phyloP scores from a whole-genome alignment of 1,284 basidiomycete species.

The Apiotrichum laibachii region DNA sequence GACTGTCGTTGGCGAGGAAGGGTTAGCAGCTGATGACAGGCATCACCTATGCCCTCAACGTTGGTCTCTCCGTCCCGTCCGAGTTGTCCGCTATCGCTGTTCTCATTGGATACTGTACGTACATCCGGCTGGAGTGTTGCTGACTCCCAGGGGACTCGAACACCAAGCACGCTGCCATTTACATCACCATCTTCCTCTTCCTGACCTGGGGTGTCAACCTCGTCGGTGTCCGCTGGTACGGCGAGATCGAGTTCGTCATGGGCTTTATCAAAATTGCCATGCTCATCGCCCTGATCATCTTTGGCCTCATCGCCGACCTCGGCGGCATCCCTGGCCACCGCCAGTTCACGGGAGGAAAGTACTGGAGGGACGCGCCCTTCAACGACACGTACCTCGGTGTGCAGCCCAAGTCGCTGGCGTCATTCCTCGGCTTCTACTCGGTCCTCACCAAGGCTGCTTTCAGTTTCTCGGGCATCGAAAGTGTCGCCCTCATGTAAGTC shows the following conservation, averaged over 20 bases:
- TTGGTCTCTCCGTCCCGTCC: slow-evolving; percentile 45
- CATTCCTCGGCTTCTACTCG: slow-evolving; percentile 62
- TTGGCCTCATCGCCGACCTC: slow-evolving; percentile 68
- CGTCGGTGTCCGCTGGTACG: slow-evolving; percentile 28
- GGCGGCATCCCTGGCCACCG: slow-evolving; percentile 63
- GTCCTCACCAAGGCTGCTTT: slow-evolving; percentile 53
- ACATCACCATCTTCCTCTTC: slow-evolving; percentile 22
- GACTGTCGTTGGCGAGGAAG: not conserved
- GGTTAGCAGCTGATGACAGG: not conserved
- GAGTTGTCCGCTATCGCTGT: slow-evolving; percentile 75
- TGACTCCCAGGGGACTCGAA: slow-evolving; percentile 53
- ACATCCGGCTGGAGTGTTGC: too few relatives aligned
- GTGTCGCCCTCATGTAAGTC: slow-evolving; percentile 42
- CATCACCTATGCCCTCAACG: slow-evolving; percentile 21
- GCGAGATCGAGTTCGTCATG: slow-evolving; percentile 42
- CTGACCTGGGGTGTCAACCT: slow-evolving; percentile 10
- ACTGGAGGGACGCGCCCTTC: slow-evolving; percentile 27
- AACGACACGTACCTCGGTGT: slow-evolving; percentile 24
- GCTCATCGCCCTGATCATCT: slow-evolving; percentile 52
- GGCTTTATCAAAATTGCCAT: slow-evolving; percentile 4
- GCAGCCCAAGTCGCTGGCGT: not conserved
- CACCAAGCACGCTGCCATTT: slow-evolving; percentile 16
- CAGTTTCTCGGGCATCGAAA: slow-evolving; percentile 44
- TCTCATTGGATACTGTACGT: slow-evolving; percentile 65
- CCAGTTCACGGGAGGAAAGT: slow-evolving; percentile 36